phyloP scores from a whole-genome alignment of 225 moss, liverwort and hornwort genomes.

The Rhytidiadelphus loreus region DNA sequence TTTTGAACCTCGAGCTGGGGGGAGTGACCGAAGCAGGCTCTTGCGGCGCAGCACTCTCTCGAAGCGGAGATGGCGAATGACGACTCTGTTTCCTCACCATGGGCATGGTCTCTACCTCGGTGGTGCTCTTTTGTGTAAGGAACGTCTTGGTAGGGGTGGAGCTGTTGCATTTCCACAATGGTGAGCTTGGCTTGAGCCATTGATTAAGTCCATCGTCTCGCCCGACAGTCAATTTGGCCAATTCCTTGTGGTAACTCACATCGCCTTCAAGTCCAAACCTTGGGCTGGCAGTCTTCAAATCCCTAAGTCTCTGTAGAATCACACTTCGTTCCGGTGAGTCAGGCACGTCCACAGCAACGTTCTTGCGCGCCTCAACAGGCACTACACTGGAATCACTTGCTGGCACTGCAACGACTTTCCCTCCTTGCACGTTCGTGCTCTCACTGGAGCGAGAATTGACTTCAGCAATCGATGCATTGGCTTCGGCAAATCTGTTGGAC shows the following conservation, averaged over 20 bases:
- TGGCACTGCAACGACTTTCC: background rate
- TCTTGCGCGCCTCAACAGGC: background rate
- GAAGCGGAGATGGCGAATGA: background rate
- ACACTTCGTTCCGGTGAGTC: slow-evolving; percentile 11
- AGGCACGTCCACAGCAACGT: slow-evolving; percentile 14
- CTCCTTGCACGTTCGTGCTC: background rate
- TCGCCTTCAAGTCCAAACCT: slow-evolving; percentile 5
- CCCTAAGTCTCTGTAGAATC: slow-evolving; percentile 1
- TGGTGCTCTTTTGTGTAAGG: background rate
- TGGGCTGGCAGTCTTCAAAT: background rate
- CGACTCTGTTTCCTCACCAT: background rate
- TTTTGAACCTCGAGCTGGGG: background rate
- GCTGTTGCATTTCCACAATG: background rate
- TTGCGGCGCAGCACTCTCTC: background rate
- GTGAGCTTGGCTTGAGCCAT: slow-evolving; percentile 13
- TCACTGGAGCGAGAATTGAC: background rate
- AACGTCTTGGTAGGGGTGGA: background rate
- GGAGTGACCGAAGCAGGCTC: background rate
- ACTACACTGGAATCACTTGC: background rate
- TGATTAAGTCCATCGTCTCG: slow-evolving; percentile 8
- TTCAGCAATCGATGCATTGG: background rate
- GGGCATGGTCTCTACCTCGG: background rate
- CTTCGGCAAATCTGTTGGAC: background rate
- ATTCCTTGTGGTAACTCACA: slow-evolving; percentile 4
- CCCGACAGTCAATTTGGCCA: slow-evolving; percentile 1